phyloP scores from a whole-genome alignment of 1,139 yeast genomes.

The Lodderomyces metapsilosis region DNA sequence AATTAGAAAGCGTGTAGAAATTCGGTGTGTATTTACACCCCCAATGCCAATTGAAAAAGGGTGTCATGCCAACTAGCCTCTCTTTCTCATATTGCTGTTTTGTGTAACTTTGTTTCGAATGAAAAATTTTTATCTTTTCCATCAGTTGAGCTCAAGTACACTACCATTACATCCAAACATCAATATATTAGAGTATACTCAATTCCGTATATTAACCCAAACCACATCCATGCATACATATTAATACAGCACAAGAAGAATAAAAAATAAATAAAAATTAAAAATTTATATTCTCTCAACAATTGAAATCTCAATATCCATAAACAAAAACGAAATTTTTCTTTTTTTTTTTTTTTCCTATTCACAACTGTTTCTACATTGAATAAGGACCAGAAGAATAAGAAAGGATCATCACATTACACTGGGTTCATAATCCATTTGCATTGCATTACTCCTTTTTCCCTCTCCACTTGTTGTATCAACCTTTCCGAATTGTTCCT shows the following conservation, averaged over 20 bases:
- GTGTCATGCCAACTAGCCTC: too few species aligned
- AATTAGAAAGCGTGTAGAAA: too few species aligned
- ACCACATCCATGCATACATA: background rate
- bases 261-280: background rate
- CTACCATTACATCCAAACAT: conserved; percentile 10
- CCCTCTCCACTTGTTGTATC: too few species aligned
- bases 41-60: too few species aligned
- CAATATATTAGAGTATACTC: conserved; percentile 3
- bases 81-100: too few species aligned
- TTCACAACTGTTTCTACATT: too few species aligned
- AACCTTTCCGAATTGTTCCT: too few species aligned
- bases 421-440: background rate
- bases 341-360: too few species aligned
- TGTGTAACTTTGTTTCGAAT: background rate
- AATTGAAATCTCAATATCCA: background rate
- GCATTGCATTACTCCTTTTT: background rate
- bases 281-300: background rate
- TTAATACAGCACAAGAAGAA: background rate
- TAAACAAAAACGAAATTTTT: too few species aligned
- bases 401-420: background rate
- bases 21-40: too few species aligned
- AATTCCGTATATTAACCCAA: background rate
- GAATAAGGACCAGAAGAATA: too few species aligned
- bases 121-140: conserved; percentile 25
- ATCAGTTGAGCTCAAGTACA: conserved; percentile 18